Evolutionary conservation across 2,329 filamentous ascomycete genomes (phyloP), one percentile per base, ranked within the genome.

Genomic region (Xylaria multiplex): DNA sequence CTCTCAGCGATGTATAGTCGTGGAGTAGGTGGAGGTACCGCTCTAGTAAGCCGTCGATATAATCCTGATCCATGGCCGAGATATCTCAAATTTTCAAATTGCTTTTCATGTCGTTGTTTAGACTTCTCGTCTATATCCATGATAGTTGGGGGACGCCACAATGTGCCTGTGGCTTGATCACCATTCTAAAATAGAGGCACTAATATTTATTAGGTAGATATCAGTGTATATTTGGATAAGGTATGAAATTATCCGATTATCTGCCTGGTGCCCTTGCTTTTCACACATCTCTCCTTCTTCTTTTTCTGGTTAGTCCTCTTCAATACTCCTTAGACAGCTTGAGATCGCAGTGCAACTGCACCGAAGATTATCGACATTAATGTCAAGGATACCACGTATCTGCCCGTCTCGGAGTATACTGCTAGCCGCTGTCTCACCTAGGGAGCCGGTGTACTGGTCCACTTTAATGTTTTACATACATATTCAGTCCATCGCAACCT

Each of bases 1-100:
- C 74, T 65, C 87, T 86, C 2, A 91, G 84, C 22, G 78, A 77
- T 13, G 87, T 86, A 80, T 94, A 93, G 72, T 88, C 81, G 76
- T 93, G 84, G 1, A 94, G 80, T 1, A 91, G 83, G 60, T 76
- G 67, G 9, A 95, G 86, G 75, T 93, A 93, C 40, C 82, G 84
- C 76, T 86, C 85, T 27, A 93, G 81, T 32, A 93, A 83, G 56
- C 73, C 69, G 76, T 93, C 91, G 62, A 93, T 86, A 37, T 78
- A 73, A 56, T 80, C 73, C 6, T 67, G 56, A 30, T 71, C 75
- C 74, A 73, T 82, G 65, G 19, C 62, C 24, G 45, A 27, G 49
- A 4, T 40, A 6, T 30, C 14, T 40, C 16, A 35, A 30, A 32
- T 49, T 14, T 27, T 42, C 30, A 5, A 22, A 9, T 14, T 54